These are phyloP conservation scores for Kodamaea anthophila DNA, from an alignment of 1,139 yeast species.

Conservation along the genomic window DNA sequence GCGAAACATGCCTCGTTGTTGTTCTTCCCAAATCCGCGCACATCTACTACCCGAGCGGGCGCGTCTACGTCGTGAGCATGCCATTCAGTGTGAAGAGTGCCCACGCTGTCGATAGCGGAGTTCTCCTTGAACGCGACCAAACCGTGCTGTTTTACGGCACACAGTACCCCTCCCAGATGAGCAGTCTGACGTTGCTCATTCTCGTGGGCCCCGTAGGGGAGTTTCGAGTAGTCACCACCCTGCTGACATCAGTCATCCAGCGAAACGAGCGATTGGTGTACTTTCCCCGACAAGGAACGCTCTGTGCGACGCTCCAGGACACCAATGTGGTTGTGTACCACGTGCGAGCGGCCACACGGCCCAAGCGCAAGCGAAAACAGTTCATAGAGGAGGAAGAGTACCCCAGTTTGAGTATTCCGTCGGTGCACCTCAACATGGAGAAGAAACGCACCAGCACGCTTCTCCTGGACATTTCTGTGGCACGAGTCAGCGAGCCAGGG, in stretches of 20 bases:
- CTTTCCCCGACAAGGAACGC: slow-evolving; percentile 40
- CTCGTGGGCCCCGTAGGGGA: slow-evolving; percentile 67
- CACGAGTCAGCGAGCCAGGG: slow-evolving; percentile 50
- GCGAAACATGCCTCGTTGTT: slow-evolving; percentile 36
- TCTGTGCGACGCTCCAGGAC: slow-evolving; percentile 51
- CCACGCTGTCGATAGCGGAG: slow-evolving; percentile 56
- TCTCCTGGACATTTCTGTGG: slow-evolving; percentile 51
- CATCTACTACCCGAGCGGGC: slow-evolving; percentile 54
- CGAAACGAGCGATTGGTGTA: slow-evolving; percentile 49
- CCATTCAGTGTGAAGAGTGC: slow-evolving; percentile 58
- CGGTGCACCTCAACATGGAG: slow-evolving; percentile 42
- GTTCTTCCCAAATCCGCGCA: slow-evolving; percentile 47
- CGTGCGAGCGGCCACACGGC: slow-evolving; percentile 32
- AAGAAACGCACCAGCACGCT: slow-evolving; percentile 50
- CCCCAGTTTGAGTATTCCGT: no score
- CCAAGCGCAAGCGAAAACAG: slow-evolving; percentile 3
- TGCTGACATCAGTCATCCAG: slow-evolving; percentile 63
- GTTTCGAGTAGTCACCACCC: slow-evolving; percentile 59
- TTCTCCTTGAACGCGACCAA: slow-evolving; percentile 50
- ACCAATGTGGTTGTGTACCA: slow-evolving; percentile 44
- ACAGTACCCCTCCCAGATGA: slow-evolving; percentile 19
- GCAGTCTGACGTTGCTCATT: slow-evolving; percentile 47
- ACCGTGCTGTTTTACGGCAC: slow-evolving; percentile 10
- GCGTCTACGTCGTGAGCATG: slow-evolving; percentile 51
- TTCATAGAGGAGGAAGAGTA: slow-evolving; percentile 23